Base-by-base conservation (phyloP, 2,329 filamentous ascomycete genomes). In the Coniella lustricola region DNA sequence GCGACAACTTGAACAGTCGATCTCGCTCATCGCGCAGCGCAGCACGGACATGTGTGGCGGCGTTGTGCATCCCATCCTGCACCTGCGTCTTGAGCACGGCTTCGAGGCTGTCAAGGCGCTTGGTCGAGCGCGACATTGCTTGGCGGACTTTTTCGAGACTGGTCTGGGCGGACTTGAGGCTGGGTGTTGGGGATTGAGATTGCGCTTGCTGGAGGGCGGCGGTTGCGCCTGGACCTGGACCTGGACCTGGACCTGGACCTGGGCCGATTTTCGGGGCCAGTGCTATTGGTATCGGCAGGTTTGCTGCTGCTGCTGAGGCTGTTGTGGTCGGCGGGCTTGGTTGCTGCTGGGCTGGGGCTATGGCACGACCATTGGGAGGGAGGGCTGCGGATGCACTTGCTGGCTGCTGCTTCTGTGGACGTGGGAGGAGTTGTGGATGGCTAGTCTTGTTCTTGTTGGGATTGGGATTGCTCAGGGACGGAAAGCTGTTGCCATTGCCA, bases 51-150 rank as follows among this genome's bases (percentile, higher is more conserved):
- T 51, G 49, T 0, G 49, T 51, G 5, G 49, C 49, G 17, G 49
- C 49, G n/a, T 51, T 51, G 22, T 51, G 49, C 49, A 51, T 51
- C 4, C 49, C 46, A 10, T 51, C 49, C 46, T 51, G 49, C 41
- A 51, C 48, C 46, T 51, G 49, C 4, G 49, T 51, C 36, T 49
- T 51, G 31, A 51, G 46, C 31, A 51, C 46, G 8, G 49, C 41
- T 40, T 51, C 49, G 17, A 51, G 41, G 37, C 46, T 49, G 40
- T 51, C 49, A 22, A 51, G 32, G 14, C 49, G 46, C 41, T 44
- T 48, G 16, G 46, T 51, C 31, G 49, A 51, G 18, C 49, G 36
- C 12, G 39, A 41, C 49, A 51, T 49, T 7, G 49, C 49, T 4
- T 46, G 48, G n/a, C 49, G 49, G 18, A 51, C 49, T 36, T 51